phyloP scores from a whole-genome alignment of 2,329 filamentous ascomycete genomes.

The Fusarium neocosmosporiellum region DNA sequence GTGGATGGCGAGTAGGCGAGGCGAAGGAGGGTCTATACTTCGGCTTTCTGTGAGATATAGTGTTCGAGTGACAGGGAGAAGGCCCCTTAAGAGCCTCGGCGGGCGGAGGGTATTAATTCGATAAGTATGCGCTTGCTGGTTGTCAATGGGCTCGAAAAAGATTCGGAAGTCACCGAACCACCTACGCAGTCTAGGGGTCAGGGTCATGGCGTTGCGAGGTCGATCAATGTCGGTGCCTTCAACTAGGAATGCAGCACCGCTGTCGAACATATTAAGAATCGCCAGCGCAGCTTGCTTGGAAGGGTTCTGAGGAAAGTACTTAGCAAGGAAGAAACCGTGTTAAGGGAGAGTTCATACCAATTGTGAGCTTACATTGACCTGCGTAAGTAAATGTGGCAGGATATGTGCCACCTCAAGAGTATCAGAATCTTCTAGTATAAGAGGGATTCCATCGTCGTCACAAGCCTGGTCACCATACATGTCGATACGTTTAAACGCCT shows the following conservation, averaged over 20 bases:
- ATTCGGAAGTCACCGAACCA: conserved; percentile 35
- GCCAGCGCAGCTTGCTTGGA: conserved; percentile 48
- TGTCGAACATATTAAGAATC: conserved; percentile 57
- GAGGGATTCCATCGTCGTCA: not conserved
- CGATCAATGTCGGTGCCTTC: conserved; percentile 53
- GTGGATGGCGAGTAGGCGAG: conserved; percentile 6
- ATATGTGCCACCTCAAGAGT: conserved; percentile 16
- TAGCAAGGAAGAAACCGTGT: not conserved
- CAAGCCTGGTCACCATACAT: not conserved
- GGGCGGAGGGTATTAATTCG: conserved; percentile 29
- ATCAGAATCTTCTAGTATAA: not conserved
- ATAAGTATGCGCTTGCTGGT: conserved; percentile 45
- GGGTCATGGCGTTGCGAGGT: conserved; percentile 50
- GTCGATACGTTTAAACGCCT: not conserved
- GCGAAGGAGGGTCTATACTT: conserved; percentile 12
- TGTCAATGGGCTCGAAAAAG: conserved; percentile 30
- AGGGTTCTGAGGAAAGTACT: conserved; percentile 16
- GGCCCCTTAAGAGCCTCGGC: not conserved
- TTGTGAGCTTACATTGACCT: not conserved
- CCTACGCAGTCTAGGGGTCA: conserved; percentile 28
- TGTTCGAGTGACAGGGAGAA: conserved; percentile 10
- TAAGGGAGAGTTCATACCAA: not conserved
- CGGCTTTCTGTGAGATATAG: conserved; percentile 2
- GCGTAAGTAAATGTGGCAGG: conserved; percentile 9
- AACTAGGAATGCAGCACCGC: conserved; percentile 48